These are phyloP conservation scores for Fomitopsis serialis DNA, from an alignment of 768 basidiomycete genomes.

Conservation along the genomic window DNA sequence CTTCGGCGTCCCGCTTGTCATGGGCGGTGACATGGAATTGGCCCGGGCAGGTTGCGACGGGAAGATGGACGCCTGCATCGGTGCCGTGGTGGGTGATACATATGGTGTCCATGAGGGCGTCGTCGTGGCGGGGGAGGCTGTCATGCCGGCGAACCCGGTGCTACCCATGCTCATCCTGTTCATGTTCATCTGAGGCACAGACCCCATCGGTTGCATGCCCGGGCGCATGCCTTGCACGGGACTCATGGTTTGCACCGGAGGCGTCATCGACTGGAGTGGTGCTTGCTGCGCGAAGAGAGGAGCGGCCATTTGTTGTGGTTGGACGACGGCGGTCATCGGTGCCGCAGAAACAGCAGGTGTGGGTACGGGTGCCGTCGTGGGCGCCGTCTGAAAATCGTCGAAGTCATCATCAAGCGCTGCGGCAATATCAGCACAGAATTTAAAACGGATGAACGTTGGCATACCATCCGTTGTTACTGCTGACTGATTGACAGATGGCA, in stretches of 20 bases:
- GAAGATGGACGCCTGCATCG: constrained; percentile 14
- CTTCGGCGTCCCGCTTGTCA: constrained; percentile 23
- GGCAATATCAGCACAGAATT: neutral
- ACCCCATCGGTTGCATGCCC: constrained; percentile 5
- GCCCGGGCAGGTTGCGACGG: constrained; percentile 18
- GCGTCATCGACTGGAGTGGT: neutral
- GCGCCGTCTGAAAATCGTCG: constrained; percentile 79
- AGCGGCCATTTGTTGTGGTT: constrained; percentile 8
- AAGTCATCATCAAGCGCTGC: constrained; percentile 67
- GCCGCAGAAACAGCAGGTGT: constrained; percentile 46
- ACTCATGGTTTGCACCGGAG: constrained; percentile 3
- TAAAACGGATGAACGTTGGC: neutral
- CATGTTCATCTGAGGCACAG: constrained; percentile 6
- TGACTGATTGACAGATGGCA: constrained; percentile 38
- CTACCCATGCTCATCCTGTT: constrained; percentile 2
- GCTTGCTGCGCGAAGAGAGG: constrained; percentile 11
- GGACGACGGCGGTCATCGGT: constrained; percentile 23
- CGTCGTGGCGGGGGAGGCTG: neutral
- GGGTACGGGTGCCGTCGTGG: constrained; percentile 29
- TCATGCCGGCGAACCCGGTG: constrained; percentile 11
- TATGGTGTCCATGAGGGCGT: constrained; percentile 7
- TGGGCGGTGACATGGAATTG: constrained; percentile 16
- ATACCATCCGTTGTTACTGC: constrained; percentile 5
- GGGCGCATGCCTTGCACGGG: constrained; percentile 4
- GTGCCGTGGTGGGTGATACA: constrained; percentile 14